Conservation (phyloP, 306 rosid genomes). For the Dryas octopetala region DNA sequence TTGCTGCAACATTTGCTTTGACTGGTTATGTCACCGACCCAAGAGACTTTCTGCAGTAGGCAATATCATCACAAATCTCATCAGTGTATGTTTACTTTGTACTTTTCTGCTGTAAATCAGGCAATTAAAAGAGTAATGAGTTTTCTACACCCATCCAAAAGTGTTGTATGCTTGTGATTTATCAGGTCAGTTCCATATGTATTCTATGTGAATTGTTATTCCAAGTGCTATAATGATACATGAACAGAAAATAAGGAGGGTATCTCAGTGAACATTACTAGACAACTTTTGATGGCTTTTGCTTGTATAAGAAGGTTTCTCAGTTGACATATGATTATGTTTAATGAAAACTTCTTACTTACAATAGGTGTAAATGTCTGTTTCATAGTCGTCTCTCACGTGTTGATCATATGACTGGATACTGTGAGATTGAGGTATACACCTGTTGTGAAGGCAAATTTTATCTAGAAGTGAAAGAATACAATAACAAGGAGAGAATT, state of each 20-base stretch:
- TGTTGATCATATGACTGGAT: too few species aligned
- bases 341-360: too few species aligned
- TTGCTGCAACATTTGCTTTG: constrained; percentile 97
- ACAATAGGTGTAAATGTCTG: too few species aligned
- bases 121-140: background rate
- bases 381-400: too few species aligned
- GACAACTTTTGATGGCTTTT: background rate
- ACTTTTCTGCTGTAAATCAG: background rate
- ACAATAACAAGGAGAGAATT: too few species aligned
- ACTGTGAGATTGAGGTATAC: too few species aligned
- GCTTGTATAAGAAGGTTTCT: background rate
- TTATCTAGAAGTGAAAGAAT: too few species aligned
- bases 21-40: constrained; percentile 94
- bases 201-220: background rate
- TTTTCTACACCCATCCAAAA: background rate
- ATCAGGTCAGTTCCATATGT: background rate
- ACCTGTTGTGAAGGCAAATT: too few species aligned
- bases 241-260: background rate
- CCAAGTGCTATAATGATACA: background rate
- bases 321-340: too few species aligned
- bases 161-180: background rate
- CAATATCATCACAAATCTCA: background rate
- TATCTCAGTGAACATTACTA: background rate
- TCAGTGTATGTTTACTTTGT: background rate
- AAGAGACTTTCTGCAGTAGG: constrained; percentile 82